A percentile compares a stretch with the other conserved stretches of the same genome.
Conservation (phyloP, 2,329 filamentous ascomycete genomes). For the Aspergillus texensis region DNA sequence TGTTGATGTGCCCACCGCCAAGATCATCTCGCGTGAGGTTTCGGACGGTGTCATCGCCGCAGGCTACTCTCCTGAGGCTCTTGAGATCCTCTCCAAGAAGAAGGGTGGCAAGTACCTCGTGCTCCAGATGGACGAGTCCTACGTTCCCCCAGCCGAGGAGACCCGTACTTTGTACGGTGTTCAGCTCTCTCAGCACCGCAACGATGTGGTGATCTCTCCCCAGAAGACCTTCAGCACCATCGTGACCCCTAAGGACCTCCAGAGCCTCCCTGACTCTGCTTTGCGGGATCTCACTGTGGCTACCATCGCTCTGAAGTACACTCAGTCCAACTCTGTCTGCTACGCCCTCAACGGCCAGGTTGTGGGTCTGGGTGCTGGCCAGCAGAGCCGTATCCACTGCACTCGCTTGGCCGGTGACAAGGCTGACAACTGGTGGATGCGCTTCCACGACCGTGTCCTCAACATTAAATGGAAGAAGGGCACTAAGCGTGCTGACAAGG, state of each 20-base stretch:
- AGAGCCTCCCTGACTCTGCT: conserved; percentile 74
- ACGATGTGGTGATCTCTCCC: conserved; percentile 84
- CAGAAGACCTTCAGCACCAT: conserved; percentile 79
- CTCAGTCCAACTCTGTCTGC: conserved; percentile 98
- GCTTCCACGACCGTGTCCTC: conserved; percentile 89
- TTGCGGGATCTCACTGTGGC: conserved; percentile 89
- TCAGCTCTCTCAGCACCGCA: conserved; percentile 85
- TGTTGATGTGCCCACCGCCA: conserved; percentile 89
- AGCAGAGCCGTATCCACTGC: conserved; percentile 98
- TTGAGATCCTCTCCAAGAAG: conserved; percentile 94
- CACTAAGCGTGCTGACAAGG: conserved; percentile 94
- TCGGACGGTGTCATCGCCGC: conserved; percentile 96
- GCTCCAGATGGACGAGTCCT: conserved; percentile 89
- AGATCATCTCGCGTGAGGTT: conserved; percentile 97
- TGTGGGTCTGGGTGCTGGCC: conserved; percentile 89
- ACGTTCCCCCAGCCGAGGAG: conserved; percentile 74
- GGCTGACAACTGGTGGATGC: conserved; percentile 99
- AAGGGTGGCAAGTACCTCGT: conserved; percentile 97
- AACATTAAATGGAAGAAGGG: conserved; percentile 96
- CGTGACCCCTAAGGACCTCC: conserved; percentile 80
- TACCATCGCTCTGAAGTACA: conserved; percentile 97
- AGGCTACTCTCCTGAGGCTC: conserved; percentile 78
- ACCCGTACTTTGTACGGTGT: conserved; percentile 88
- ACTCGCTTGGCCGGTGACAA: conserved; percentile 96
- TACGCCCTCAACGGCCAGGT: conserved; percentile 94